Evolutionary conservation across 139 green algal species (phyloP).

Genomic region (Medakamo hakoo): DNA sequence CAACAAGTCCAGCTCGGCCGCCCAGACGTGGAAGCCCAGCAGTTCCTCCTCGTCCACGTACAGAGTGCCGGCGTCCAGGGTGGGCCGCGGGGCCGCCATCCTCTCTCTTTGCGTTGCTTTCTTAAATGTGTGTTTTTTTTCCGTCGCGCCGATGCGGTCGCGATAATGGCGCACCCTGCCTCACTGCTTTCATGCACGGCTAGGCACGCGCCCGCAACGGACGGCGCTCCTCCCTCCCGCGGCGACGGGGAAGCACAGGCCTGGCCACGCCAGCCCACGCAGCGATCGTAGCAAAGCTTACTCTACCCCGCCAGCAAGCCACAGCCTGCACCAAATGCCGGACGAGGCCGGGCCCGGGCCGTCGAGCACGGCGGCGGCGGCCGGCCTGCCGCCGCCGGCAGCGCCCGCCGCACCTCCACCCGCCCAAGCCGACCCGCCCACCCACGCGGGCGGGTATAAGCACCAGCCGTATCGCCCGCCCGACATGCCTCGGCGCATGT

Average conservation of each 20-base stretch:
- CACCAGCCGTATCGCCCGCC: neutral
- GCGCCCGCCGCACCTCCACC: no score
- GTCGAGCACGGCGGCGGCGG: no score
- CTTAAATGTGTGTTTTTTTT: neutral
- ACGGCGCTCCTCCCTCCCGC: neutral
- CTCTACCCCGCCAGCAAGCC: no score
- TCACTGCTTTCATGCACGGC: neutral
- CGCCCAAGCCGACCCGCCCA: no score
- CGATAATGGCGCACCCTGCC: neutral
- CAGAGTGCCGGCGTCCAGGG: constrained; percentile 1
- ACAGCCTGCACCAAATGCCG: no score
- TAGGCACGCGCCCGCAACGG: neutral
- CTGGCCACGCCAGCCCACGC: no score
- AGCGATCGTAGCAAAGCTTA: no score
- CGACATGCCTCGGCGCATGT: neutral
- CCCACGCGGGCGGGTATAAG: no score
- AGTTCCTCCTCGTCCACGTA: constrained; percentile 57
- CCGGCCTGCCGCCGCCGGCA: no score
- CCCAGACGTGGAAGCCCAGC: constrained; percentile 55
- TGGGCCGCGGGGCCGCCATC: neutral
- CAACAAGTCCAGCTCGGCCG: constrained; percentile 67
- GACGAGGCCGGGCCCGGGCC: no score
- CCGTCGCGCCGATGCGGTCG: neutral
- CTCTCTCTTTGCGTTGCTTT: neutral
- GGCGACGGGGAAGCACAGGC: no score